phyloP scores from a whole-genome alignment of 441 rosid genomes.

The Syzygium malaccense region DNA sequence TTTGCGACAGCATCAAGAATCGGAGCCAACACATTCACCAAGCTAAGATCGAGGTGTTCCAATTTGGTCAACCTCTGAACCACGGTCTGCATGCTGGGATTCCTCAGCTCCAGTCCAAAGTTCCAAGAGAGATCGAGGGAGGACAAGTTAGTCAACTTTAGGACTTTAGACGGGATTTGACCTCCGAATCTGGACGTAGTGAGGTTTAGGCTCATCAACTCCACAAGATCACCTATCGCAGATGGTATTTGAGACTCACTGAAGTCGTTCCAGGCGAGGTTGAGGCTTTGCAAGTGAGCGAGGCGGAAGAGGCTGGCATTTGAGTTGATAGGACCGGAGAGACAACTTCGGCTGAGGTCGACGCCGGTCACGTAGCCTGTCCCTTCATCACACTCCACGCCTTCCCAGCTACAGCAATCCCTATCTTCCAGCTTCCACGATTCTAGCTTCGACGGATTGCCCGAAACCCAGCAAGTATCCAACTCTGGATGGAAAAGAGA shows the following conservation, averaged over 20 bases:
- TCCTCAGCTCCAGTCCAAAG: background rate
- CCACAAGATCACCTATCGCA: background rate
- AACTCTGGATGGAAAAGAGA: background rate
- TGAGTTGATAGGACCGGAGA: background rate
- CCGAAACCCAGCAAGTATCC: fast-evolving
- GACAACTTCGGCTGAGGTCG: background rate
- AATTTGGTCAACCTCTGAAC: background rate
- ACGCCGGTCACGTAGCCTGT: background rate
- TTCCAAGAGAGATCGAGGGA: background rate
- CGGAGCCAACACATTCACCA: background rate
- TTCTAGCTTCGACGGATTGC: fast-evolving
- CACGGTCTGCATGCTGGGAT: background rate
- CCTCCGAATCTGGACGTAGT: background rate
- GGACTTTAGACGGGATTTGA: background rate
- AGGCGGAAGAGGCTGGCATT: background rate
- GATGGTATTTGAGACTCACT: fast-evolving
- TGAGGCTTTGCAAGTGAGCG: background rate
- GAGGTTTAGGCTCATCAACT: background rate
- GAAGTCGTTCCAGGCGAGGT: background rate
- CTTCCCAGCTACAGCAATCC: background rate
- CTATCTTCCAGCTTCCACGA: background rate
- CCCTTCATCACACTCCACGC: background rate
- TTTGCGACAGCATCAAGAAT: background rate
- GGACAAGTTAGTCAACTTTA: background rate
- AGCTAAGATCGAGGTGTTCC: background rate